Evolutionary conservation across 1,284 basidiomycete genomes (phyloP), one percentile per base, ranked within the genome.

Genomic region (Cutaneotrichosporon sp.): DNA sequence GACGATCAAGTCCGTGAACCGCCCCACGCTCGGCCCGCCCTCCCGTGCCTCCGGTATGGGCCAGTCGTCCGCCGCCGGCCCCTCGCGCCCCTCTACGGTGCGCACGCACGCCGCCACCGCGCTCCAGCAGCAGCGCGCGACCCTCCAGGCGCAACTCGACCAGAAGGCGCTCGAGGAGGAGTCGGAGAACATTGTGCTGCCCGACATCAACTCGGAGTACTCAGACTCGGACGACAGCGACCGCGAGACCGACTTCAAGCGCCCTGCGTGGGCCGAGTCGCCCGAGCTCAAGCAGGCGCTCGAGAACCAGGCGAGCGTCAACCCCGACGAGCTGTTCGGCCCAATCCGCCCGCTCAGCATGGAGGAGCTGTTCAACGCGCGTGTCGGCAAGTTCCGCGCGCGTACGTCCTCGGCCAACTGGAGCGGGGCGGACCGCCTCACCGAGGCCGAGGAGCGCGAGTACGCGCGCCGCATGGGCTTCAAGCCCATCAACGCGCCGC

Each of bases 191-290:
- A 94, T 77, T 31, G 75, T 93, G 68, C 82, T 97, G 36, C 93
- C 94, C 0, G 94, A 97, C 60, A 92, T 95, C 71, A 89, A 92
- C 67, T 93, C 90, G 78, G 94, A 97, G 79, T 97, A 97, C 78
- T 95, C 92, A 3, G 90, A 97, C 78, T 95, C 92, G 4, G 94
- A 93, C 54, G 91, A 95, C 71, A 91, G 93, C 73, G 87, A 87
- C 33, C 87, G 87, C 69, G 85, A 89, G 43, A 61, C 60, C 49
- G 72, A 72, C 50, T 78, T 78, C 60, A 65, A 65, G 61, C 74
- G 87, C 84, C 66, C 93, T 87, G 4, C 83, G 84, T 97, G 95
- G 94, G 91, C 93, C 6, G 91, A 95, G 75, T 92, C 91, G 27
- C 92, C 93, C 16, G 88, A 89, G 71, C 84, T 97, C 33, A 83